These are phyloP conservation scores for Fusarium ambrosium DNA, from an alignment of 2,329 filamentous ascomycete genomes.

Conservation along the genomic window DNA sequence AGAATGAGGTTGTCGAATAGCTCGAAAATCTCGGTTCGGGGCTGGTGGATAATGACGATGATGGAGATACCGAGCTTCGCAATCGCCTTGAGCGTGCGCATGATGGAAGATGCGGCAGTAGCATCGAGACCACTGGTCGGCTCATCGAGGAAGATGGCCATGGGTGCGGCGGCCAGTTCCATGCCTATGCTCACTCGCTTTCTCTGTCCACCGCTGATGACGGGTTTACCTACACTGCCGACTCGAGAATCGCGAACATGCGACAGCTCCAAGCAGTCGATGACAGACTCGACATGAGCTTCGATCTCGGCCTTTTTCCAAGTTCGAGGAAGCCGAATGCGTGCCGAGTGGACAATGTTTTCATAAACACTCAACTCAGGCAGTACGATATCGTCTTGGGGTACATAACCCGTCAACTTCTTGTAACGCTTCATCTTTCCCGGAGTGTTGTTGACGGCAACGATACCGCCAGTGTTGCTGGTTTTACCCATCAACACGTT, in stretches of 20 bases:
- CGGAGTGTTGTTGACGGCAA: conserved; percentile 66
- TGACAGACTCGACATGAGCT: conserved; percentile 68
- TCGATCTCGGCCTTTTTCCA: conserved; percentile 65
- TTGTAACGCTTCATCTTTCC: conserved; percentile 66
- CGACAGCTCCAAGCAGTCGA: conserved; percentile 65
- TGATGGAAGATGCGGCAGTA: conserved; percentile 67
- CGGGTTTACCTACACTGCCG: conserved; percentile 63
- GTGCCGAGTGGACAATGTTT: conserved; percentile 72
- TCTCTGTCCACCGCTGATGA: conserved; percentile 69
- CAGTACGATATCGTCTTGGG: conserved; percentile 72
- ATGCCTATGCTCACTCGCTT: conserved; percentile 72
- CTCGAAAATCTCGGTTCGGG: conserved; percentile 70
- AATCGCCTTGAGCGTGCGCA: conserved; percentile 66
- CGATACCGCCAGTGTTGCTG: conserved; percentile 62
- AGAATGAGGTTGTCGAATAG: conserved; percentile 69
- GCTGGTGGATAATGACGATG: conserved; percentile 72
- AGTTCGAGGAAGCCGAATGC: conserved; percentile 64
- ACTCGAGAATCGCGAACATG: conserved; percentile 67
- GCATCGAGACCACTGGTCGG: conserved; percentile 68
- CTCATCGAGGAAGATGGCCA: conserved; percentile 68
- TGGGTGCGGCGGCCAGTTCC: conserved; percentile 69
- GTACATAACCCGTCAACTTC: conserved; percentile 73
- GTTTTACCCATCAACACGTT: conserved; percentile 73
- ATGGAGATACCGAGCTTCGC: conserved; percentile 68
- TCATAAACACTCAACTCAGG: conserved; percentile 72